A percentile compares a stretch with the other conserved stretches of the same genome.
phyloP scores from a whole-genome alignment of 768 basidiomycete genomes.

The Amanita pseudoporphyria region DNA sequence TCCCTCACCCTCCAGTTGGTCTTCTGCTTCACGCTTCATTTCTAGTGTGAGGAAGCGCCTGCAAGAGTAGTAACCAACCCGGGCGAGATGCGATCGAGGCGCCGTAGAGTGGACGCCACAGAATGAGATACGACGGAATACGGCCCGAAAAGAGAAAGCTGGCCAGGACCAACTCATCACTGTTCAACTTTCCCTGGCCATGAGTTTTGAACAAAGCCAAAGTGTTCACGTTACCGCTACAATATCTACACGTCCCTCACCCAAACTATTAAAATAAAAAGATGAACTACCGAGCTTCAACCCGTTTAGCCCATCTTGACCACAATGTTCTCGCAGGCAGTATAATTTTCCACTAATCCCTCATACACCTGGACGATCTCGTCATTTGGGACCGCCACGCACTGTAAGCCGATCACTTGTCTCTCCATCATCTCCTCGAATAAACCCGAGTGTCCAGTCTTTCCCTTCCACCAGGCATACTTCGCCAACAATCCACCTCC shows the following conservation, averaged over 20 bases:
- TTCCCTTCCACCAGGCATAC: constrained; percentile 58
- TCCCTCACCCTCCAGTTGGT: not conserved
- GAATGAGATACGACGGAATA: not conserved
- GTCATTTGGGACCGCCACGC: constrained; percentile 49
- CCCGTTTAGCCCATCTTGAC: constrained; percentile 15
- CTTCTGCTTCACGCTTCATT: constrained; percentile 5
- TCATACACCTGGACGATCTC: constrained; percentile 43
- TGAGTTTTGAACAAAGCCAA: not conserved
- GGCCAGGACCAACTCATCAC: not conserved
- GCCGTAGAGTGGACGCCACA: not conserved
- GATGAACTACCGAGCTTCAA: not conserved
- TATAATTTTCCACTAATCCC: constrained; percentile 41
- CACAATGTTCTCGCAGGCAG: constrained; percentile 45
- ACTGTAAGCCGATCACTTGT: constrained; percentile 41
- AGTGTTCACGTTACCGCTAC: no score
- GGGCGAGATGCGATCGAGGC: not conserved
- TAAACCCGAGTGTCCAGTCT: constrained; percentile 30
- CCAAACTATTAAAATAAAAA: not conserved
- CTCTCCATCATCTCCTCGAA: constrained; percentile 59
- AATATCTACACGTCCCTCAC: not conserved
- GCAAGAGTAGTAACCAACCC: not conserved
- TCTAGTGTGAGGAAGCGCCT: not conserved
- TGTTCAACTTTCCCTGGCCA: no score
- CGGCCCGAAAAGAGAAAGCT: not conserved
- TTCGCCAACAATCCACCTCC: constrained; percentile 67